These are phyloP conservation scores for Saccharomyces hybrid DNA, from an alignment of 1,139 yeast genomes.

Conservation along the genomic window DNA sequence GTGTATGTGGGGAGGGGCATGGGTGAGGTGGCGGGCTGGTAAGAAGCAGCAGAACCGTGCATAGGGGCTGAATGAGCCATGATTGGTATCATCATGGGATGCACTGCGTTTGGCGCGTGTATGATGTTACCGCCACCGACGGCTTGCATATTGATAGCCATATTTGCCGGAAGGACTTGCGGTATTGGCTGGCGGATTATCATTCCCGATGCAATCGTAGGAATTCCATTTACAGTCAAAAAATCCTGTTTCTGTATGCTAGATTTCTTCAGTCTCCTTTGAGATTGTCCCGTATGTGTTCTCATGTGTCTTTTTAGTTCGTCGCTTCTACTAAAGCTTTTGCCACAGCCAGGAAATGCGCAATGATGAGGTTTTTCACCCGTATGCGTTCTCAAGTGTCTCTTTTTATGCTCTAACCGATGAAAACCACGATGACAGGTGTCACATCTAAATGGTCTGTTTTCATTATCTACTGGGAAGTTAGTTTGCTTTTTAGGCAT, in stretches of 20 bases:
- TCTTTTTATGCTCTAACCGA: conserved; percentile 85
- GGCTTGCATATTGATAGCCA: not conserved
- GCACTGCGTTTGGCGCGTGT: not conserved
- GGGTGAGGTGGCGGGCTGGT: not conserved
- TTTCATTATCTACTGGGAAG: conserved; percentile 21
- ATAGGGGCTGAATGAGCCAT: not conserved
- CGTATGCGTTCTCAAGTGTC: conserved; percentile 77
- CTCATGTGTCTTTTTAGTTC: conserved; percentile 86
- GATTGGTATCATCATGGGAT: not conserved
- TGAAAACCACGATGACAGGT: conserved; percentile 89
- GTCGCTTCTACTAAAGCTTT: conserved; percentile 80
- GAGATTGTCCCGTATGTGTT: conserved; percentile 45
- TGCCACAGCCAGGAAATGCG: conserved; percentile 77
- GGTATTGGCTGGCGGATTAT: not conserved
- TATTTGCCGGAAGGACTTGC: not conserved
- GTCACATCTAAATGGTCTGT: conserved; percentile 78
- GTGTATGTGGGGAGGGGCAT: not conserved
- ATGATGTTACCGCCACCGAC: not conserved
- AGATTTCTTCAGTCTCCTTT: conserved; percentile 12
- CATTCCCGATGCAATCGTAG: not conserved
- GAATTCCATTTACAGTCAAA: not conserved
- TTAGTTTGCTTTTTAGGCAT: conserved; percentile 9
- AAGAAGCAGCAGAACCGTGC: not conserved
- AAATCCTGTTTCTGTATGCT: not conserved
- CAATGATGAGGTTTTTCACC: too few species aligned